Conservation (phyloP, 148 eudicot species). For the Camellia lanceoleosa region DNA sequence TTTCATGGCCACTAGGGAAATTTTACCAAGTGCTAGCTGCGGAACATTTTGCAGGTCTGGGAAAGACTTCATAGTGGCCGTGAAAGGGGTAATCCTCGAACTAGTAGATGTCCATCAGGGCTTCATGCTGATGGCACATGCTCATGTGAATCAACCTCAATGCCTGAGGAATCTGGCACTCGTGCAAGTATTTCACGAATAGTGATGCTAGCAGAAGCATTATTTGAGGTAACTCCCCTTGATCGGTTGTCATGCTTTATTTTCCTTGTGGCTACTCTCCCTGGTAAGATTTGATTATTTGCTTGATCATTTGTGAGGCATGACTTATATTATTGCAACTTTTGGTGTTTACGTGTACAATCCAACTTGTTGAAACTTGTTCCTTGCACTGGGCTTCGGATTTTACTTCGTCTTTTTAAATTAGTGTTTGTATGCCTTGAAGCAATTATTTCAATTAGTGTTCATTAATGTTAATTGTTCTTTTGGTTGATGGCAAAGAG, state of each 20-base stretch:
- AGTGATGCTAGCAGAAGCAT: conserved; percentile 51
- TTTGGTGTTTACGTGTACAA: not conserved
- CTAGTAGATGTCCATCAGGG: conserved; percentile 35
- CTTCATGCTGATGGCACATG: conserved; percentile 40
- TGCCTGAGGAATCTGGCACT: conserved; percentile 33
- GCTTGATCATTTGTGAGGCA: not conserved
- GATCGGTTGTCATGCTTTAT: not conserved
- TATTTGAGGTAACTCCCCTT: conserved; percentile 42
- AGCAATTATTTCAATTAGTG: not conserved
- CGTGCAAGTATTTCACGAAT: conserved; percentile 50
- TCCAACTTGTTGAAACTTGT: not conserved
- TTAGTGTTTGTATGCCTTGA: not conserved
- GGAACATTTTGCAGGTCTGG: conserved; percentile 28
- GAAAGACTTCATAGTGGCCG: conserved; percentile 30
- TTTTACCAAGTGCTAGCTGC: not conserved
- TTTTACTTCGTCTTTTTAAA: not conserved
- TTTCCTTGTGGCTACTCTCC: not conserved
- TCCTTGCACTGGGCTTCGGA: not conserved
- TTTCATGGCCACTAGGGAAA: not conserved
- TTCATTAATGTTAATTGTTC: not conserved
- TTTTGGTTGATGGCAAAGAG: not conserved
- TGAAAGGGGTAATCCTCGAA: conserved; percentile 21
- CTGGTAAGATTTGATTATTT: not conserved
- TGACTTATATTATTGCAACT: not conserved
- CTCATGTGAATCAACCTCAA: conserved; percentile 35